Evolutionary conservation across 1,284 basidiomycete species (phyloP).

Genomic region (Earliella scabrosa): DNA sequence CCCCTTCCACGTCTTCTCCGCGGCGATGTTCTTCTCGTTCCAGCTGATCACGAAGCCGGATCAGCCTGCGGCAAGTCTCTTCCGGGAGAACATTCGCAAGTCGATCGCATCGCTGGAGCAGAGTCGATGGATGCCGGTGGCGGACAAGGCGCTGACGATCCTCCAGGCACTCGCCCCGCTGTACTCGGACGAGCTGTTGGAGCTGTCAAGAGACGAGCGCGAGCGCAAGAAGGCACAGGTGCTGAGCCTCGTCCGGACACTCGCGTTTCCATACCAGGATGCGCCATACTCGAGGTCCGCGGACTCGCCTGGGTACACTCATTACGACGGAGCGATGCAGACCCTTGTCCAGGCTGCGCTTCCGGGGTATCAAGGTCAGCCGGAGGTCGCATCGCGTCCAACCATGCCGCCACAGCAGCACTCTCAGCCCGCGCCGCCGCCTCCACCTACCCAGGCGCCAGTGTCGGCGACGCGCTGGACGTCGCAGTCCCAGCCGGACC

Average conservation of each 20-base stretch:
- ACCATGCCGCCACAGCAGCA: conserved; percentile 4
- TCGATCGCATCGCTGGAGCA: conserved; percentile 67
- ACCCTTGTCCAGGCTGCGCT: conserved; percentile 2
- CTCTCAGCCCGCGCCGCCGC: not conserved
- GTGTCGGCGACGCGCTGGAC: conserved; percentile 32
- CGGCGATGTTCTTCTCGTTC: conserved; percentile 87
- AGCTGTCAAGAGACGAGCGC: conserved; percentile 46
- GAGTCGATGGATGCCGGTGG: conserved; percentile 61
- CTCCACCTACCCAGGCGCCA: conserved; percentile 24
- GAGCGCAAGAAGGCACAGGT: conserved; percentile 64
- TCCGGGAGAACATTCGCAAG: conserved; percentile 74
- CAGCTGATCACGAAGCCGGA: conserved; percentile 79
- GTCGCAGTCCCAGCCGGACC: conserved; percentile 15
- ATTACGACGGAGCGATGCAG: conserved; percentile 10
- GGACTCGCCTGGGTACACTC: conserved; percentile 26
- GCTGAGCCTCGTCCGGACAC: conserved; percentile 66
- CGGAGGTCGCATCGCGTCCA: conserved; percentile 2
- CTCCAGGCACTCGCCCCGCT: conserved; percentile 70
- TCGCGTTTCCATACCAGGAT: conserved; percentile 81
- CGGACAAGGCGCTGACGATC: conserved; percentile 74
- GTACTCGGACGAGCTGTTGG: conserved; percentile 62
- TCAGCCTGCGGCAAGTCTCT: conserved; percentile 72
- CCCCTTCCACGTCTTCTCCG: conserved; percentile 80
- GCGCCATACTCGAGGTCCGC: conserved; percentile 45
- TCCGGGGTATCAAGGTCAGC: conserved; percentile 1